These are phyloP conservation scores for Seiridium unicorne DNA, from an alignment of 2,329 filamentous ascomycete species.

Conservation along the genomic window DNA sequence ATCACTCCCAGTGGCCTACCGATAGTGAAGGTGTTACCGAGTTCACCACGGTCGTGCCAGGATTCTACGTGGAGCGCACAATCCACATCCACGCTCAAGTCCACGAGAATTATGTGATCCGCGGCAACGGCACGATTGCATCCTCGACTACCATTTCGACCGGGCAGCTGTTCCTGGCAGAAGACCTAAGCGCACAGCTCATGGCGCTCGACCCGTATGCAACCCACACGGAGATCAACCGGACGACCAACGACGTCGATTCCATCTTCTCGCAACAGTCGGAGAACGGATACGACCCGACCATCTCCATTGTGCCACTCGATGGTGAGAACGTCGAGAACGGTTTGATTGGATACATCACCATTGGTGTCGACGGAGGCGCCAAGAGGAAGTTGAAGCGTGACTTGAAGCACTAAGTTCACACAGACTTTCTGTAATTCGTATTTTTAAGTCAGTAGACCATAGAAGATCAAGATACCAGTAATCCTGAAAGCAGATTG, in stretches of 20 bases:
- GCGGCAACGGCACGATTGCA: conserved; percentile 15
- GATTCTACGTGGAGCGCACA: conserved; percentile 20
- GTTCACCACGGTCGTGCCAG: conserved; percentile 20
- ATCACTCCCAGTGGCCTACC: conserved; percentile 19
- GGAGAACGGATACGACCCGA: conserved; percentile 26
- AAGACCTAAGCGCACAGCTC: conserved; percentile 21
- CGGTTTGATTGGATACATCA: conserved; percentile 34
- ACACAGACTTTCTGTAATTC: no score
- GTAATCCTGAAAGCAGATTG: no score
- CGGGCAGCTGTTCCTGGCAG: conserved; percentile 14
- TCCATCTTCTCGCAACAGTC: conserved; percentile 15
- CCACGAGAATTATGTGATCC: conserved; percentile 15
- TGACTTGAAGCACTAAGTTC: background rate
- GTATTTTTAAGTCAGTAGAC: no score
- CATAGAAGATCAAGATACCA: no score
- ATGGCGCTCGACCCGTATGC: conserved; percentile 32
- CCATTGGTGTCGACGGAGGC: conserved; percentile 28
- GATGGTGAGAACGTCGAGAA: conserved; percentile 32
- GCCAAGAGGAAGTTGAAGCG: conserved; percentile 8
- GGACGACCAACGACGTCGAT: conserved; percentile 29
- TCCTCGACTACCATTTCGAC: conserved; percentile 14
- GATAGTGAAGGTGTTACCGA: conserved; percentile 23
- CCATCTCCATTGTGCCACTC: conserved; percentile 27
- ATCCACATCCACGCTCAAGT: conserved; percentile 20
- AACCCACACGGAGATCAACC: conserved; percentile 31